Base-by-base conservation (phyloP, 2,329 filamentous ascomycete species). In the Fusarium musae region DNA sequence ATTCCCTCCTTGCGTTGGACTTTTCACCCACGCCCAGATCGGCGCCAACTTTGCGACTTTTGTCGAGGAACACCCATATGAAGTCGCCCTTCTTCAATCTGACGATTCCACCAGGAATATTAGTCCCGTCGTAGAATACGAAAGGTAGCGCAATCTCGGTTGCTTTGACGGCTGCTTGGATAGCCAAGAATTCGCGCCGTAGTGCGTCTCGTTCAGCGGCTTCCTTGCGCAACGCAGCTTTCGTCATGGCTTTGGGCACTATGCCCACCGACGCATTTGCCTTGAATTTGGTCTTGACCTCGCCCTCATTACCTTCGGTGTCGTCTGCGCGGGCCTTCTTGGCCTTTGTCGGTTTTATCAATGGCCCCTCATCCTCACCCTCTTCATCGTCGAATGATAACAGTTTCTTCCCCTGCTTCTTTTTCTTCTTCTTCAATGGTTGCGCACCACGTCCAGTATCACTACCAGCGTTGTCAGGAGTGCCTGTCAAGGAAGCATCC, bases 61-160 rank as follows among this genome's bases (percentile, higher is more conserved):
- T 92, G 82, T 99, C 96, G 6, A 99, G 85, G 74, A 98, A 97
- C 3, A 98, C 85, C 96, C 96, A 98, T 32, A 97, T 87, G 63
- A 91, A 92, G 79, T 98, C 96, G 15, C 96, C 96, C 83, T 99
- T 99, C 82, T 95, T 97, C 57, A 98, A 89, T 66, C 92, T 91
- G 53, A 96, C 95, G 19, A 89, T 89, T 3, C 96, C 95, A 21
- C 95, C 94, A 0, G 95, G 93, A 16, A 93, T 93, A 80, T 97
- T 96, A 28, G 94, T 94, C 21, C 96, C 96, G 76, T 98, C 96
- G 83, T 98, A 98, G 80, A 98, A 98, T 7, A 98, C 94, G 81
- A 98, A 99, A 0, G 96, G 96, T 37, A 99, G 92, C 21, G 93
- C 88, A 61, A 99, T 93, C 79, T 98, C 95, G 13, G 95, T 95